These are phyloP conservation scores for Trichoderma cornu-damae DNA, from an alignment of 2,329 filamentous ascomycete genomes.

Conservation along the genomic window DNA sequence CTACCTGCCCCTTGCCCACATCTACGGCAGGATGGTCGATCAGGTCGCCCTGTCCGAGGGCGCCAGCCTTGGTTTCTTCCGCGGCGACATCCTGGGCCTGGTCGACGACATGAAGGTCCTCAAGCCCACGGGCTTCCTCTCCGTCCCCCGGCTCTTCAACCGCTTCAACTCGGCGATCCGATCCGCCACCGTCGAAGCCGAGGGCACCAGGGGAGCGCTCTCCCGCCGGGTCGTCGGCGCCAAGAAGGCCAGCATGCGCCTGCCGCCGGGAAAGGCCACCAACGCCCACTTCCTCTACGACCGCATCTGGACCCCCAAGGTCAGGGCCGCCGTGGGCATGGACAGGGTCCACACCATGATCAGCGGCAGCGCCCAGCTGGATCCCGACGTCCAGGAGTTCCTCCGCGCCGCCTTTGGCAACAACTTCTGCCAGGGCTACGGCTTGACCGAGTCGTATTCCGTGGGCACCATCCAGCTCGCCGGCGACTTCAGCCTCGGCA, in stretches of 20 bases:
- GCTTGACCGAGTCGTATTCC: conserved; percentile 90
- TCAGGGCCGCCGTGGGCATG: conserved; percentile 75
- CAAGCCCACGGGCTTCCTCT: conserved; percentile 75
- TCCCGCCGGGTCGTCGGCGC: conserved; percentile 73
- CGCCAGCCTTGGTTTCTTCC: conserved; percentile 81
- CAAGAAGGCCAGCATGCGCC: conserved; percentile 74
- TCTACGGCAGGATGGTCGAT: conserved; percentile 82
- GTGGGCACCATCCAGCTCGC: conserved; percentile 63
- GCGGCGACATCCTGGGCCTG: conserved; percentile 79
- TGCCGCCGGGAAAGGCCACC: conserved; percentile 66
- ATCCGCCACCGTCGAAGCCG: conserved; percentile 68
- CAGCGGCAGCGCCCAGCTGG: conserved; percentile 84
- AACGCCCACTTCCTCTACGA: conserved; percentile 76
- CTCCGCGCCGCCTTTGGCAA: conserved; percentile 77
- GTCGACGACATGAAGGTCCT: conserved; percentile 89
- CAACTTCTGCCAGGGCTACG: conserved; percentile 81
- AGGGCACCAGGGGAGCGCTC: conserved; percentile 74
- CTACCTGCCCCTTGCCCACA: conserved; percentile 90
- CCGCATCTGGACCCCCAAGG: conserved; percentile 86
- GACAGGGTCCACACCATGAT: conserved; percentile 69
- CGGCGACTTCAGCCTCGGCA: conserved; percentile 70
- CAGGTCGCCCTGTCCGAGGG: conserved; percentile 68
- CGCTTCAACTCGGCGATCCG: conserved; percentile 81
- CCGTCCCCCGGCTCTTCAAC: conserved; percentile 88
- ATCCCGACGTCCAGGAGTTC: conserved; percentile 83